These are phyloP conservation scores for Pelagophyceae sp. DNA, from an alignment of 352 stramenopile species.

Conservation along the genomic window DNA sequence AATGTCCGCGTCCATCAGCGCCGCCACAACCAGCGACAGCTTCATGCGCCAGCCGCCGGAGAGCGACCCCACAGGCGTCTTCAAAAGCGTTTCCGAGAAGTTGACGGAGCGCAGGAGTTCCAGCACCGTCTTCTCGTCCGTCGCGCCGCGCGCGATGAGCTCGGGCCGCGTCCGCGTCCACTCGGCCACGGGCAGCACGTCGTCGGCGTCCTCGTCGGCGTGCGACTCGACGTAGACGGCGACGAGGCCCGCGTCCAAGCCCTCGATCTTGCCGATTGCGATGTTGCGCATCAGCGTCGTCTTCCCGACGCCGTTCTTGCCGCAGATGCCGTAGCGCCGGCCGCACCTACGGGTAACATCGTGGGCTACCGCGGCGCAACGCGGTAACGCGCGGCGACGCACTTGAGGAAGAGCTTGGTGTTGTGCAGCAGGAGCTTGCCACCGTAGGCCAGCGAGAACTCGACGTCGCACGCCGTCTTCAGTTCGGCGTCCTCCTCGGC, in stretches of 20 bases:
- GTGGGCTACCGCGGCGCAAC: too few species aligned
- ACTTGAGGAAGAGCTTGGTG: constrained; percentile 73
- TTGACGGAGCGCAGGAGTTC: constrained; percentile 62
- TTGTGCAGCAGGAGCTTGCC: constrained; percentile 90
- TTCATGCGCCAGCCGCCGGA: constrained; percentile 94
- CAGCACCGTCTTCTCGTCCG: constrained; percentile 57
- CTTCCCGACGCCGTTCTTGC: constrained; percentile 79
- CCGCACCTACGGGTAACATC: too few species aligned
- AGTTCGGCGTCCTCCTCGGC: constrained; percentile 86
- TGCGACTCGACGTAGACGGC: constrained; percentile 90
- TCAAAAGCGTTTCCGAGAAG: constrained; percentile 78
- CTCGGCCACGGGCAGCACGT: not conserved
- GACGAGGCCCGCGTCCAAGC: constrained; percentile 65
- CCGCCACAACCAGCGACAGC: constrained; percentile 51
- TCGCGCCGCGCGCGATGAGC: constrained; percentile 46
- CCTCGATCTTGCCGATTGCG: constrained; percentile 73
- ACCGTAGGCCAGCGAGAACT: constrained; percentile 89
- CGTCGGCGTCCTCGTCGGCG: constrained; percentile 57
- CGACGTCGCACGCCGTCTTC: constrained; percentile 90
- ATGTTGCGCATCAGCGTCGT: constrained; percentile 85
- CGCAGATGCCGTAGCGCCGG: constrained; percentile 85
- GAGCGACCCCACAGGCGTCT: constrained; percentile 75
- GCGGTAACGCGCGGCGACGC: too few species aligned
- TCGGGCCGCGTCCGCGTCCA: constrained; percentile 45
- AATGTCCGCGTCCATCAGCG: constrained; percentile 82